Percentiles rank a stretch among this genome's conserved stretches.
Conservation (phyloP, 129 eudicot genomes). For the Flaveria trinervia region DNA sequence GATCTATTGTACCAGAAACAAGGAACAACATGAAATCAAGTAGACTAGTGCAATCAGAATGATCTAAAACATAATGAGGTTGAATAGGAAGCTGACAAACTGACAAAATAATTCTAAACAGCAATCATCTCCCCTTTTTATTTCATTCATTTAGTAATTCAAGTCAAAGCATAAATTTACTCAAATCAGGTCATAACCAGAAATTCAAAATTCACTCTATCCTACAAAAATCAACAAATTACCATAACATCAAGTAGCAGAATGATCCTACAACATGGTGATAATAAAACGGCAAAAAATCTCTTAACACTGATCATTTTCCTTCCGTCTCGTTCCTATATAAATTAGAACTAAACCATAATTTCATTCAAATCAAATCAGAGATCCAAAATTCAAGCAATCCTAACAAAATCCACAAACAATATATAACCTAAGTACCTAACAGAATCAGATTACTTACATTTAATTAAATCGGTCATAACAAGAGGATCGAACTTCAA, state of each 20-base stretch:
- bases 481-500: background rate
- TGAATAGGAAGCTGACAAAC: too few species aligned
- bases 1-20: background rate
- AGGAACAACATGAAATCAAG: background rate
- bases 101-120: too few species aligned
- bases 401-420: background rate
- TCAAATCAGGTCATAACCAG: background rate
- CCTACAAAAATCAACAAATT: background rate
- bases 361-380: background rate
- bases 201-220: background rate
- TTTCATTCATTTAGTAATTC: background rate
- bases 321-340: background rate
- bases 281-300: background rate
- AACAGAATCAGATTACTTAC: constrained; percentile 39
- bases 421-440: background rate
- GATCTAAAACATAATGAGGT: too few species aligned
- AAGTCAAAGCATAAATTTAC: background rate
- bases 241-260: background rate
- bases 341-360: background rate
- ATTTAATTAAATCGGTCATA: constrained; percentile 30
- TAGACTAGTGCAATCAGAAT: background rate
- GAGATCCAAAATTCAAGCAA: background rate
- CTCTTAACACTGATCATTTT: background rate
- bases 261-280: too few species aligned
- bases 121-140: background rate